These are phyloP conservation scores for Astrothelium macrocarpum DNA, from an alignment of 495 filamentous ascomycete genomes.

Conservation along the genomic window DNA sequence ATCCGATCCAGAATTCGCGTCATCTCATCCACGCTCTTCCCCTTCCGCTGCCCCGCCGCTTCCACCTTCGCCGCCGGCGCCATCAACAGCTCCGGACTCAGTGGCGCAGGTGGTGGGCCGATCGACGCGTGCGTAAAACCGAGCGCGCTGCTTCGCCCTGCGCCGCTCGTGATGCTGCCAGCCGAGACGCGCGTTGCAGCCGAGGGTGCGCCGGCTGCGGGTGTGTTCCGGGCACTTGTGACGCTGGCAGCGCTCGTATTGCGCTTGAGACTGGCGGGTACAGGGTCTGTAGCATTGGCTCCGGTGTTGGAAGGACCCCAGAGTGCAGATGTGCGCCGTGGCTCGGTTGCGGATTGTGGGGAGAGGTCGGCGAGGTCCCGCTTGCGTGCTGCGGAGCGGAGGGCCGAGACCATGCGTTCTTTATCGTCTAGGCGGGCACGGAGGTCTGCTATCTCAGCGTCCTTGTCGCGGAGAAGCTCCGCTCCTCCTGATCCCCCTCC, in stretches of 20 bases:
- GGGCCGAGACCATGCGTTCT: conserved; percentile 80
- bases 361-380: conserved; percentile 67
- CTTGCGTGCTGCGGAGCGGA: conserved; percentile 78
- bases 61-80: conserved; percentile 23
- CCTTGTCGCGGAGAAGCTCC: conserved; percentile 71
- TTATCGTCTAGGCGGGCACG: conserved; percentile 89
- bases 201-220: background rate
- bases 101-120: conserved; percentile 1
- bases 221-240: background rate
- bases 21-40: conserved; percentile 74
- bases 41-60: conserved; percentile 24
- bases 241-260: background rate
- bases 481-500: too few relatives aligned
- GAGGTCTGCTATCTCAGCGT: conserved; percentile 86
- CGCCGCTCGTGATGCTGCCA: background rate
- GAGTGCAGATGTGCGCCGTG: background rate
- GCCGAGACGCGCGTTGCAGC: background rate
- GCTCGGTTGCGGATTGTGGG: conserved; percentile 4
- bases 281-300: too few relatives aligned
- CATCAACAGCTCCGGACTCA: conserved; percentile 11
- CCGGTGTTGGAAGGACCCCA: too few relatives aligned
- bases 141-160: background rate
- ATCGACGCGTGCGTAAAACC: conserved; percentile 6
- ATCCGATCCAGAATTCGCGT: conserved; percentile 86
- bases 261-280: background rate